phyloP scores from a whole-genome alignment of 2,329 filamentous ascomycete genomes.

The Fusarium zealandicum region DNA sequence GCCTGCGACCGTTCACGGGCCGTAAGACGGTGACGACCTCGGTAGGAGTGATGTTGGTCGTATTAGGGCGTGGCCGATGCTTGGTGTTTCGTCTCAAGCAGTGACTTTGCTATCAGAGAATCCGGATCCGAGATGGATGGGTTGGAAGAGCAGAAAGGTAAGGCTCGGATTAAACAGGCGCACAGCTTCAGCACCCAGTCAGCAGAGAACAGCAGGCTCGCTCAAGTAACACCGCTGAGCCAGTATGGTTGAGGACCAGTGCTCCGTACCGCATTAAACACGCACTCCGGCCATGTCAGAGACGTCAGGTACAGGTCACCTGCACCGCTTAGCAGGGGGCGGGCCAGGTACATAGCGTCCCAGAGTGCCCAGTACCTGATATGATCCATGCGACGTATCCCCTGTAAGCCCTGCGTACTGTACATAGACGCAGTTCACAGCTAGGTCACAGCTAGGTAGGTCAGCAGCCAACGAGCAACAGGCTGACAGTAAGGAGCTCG shows the following conservation, averaged over 20 bases:
- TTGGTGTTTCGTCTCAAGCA: conserved; percentile 21
- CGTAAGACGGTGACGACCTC: conserved; percentile 13
- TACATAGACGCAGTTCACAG: conserved; percentile 20
- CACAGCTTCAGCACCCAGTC: conserved; percentile 19
- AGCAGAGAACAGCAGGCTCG: conserved; percentile 8
- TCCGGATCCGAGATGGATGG: conserved; percentile 8
- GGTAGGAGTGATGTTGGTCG: conserved; percentile 19
- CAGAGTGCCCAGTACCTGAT: conserved; percentile 36
- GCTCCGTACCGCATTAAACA: conserved; percentile 9
- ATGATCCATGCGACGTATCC: conserved; percentile 35
- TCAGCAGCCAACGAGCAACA: not conserved
- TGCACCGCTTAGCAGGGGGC: conserved; percentile 45
- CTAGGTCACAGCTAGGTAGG: conserved; percentile 22
- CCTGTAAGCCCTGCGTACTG: conserved; percentile 34
- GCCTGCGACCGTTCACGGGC: conserved; percentile 24
- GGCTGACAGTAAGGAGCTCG: no score
- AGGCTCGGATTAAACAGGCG: conserved; percentile 18
- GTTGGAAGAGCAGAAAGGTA: conserved; percentile 7
- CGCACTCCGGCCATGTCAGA: conserved; percentile 26
- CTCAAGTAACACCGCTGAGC: conserved; percentile 28
- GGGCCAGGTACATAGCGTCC: conserved; percentile 47
- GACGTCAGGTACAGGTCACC: conserved; percentile 51
- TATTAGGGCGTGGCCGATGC: conserved; percentile 12
- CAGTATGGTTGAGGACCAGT: conserved; percentile 3
- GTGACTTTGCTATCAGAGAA: conserved; percentile 17